These are phyloP conservation scores for Arthroderma sp. DNA, from an alignment of 2,329 filamentous ascomycete genomes.

Conservation along the genomic window DNA sequence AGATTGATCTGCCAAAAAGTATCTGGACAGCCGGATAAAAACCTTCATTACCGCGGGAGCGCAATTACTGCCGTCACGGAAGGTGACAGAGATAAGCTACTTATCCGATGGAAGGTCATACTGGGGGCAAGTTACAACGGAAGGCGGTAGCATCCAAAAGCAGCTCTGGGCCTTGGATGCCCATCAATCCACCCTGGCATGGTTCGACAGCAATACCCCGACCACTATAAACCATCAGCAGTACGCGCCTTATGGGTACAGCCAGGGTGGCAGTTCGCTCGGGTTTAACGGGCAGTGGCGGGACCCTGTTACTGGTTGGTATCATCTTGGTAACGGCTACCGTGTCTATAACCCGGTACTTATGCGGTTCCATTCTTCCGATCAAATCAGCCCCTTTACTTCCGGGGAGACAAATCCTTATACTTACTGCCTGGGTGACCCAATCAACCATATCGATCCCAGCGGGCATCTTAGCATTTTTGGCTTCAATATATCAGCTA, in stretches of 20 bases:
- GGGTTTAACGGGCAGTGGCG: constrained; percentile 4
- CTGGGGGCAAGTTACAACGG: neutral
- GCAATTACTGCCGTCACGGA: neutral
- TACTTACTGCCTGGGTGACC: constrained; percentile 11
- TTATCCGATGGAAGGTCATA: neutral
- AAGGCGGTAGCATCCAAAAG: neutral
- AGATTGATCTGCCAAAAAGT: constrained; percentile 2
- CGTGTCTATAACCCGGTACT: constrained; percentile 9
- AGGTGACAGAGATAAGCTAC: constrained; percentile 1
- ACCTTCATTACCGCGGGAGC: neutral
- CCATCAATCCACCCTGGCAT: constrained; percentile 2
- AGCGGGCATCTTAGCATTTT: constrained; percentile 10
- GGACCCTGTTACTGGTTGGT: constrained; percentile 5
- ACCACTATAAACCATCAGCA: neutral
- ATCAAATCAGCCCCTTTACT: constrained; percentile 9
- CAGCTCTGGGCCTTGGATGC: neutral
- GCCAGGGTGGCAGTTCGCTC: neutral
- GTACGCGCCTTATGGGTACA: constrained; percentile 4
- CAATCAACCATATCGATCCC: constrained; percentile 11
- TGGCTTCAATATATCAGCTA: neutral
- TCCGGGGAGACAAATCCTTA: constrained; percentile 12
- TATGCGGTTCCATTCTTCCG: constrained; percentile 8
- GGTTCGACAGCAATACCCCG: neutral
- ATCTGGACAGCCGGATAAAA: neutral
- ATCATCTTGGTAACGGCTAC: constrained; percentile 4